Evolutionary conservation across 1,284 basidiomycete genomes (phyloP).

Genomic region (Phellinidium pouzarii): DNA sequence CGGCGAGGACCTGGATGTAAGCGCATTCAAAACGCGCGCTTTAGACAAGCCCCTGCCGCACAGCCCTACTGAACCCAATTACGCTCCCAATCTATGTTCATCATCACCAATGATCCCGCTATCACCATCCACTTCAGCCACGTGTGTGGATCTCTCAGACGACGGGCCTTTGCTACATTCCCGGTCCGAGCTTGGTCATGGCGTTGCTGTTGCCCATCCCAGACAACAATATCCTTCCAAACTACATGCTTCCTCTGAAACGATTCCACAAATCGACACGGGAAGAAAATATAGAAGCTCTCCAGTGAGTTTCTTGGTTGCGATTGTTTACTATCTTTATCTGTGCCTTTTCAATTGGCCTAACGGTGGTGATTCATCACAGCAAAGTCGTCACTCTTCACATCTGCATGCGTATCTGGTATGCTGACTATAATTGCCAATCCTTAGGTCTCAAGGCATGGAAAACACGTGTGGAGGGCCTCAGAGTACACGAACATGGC

Average conservation of each 20-base stretch:
- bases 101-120: slow-evolving; percentile 11
- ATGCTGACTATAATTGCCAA: not conserved
- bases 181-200: not conserved
- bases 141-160: slow-evolving; percentile 8
- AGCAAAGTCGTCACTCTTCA: not conserved
- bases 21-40: not conserved
- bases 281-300: not conserved
- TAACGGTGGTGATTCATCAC: not conserved
- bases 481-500: slow-evolving; percentile 13
- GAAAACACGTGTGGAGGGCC: slow-evolving; percentile 8
- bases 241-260: too few species aligned
- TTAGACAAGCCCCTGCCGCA: slow-evolving; percentile 8
- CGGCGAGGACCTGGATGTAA: not conserved
- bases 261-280: not conserved
- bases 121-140: slow-evolving; percentile 4
- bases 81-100: slow-evolving; percentile 7
- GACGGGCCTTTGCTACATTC: not conserved
- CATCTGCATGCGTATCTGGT: not conserved
- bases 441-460: slow-evolving; percentile 5
- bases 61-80: not conserved
- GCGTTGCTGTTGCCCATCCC: not conserved
- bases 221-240: not conserved
- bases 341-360: not conserved
- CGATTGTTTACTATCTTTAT: not conserved
- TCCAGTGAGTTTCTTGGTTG: slow-evolving; percentile 2